Base-by-base conservation (phyloP, 2,329 filamentous ascomycete species). In the Emmonsiellopsis sp. region DNA sequence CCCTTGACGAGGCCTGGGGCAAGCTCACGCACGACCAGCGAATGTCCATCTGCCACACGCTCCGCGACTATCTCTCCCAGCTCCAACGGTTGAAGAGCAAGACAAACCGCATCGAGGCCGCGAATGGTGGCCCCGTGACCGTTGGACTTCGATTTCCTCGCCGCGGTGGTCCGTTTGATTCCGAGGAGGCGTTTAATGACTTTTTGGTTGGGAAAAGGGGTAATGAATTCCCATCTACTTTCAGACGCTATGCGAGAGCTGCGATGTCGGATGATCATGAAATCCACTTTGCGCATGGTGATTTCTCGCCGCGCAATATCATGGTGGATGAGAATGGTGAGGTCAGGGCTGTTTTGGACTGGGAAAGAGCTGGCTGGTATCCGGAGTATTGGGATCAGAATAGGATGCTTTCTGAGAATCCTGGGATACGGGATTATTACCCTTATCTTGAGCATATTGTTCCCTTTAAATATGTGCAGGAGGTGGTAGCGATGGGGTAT, bases 341-440 rank as follows among this genome's bases (percentile, higher is more conserved):
- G 27, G 56, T 60, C 10, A 57, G 52, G 6, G 59, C 54, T 10
- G 48, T 60, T 36, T 27, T 60, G n/a, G 58, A 61, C 44, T 61
- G 56, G 58, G 59, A 60, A 43, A 54, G 53, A 43, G 51, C 56
- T 11, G 59, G 58, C 27, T 57, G 57, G 59, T 58, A 57, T 34
- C 52, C 58, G 4, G 21, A 27, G 21, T 27, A 27, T 27, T 27
- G 21, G 21, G 21, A 27, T 5, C 21, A 27, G 49, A 55, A 33
- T 55, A 55, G 21, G 21, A 27, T 27, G 5, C 21, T 27, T 27
- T 27, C 21, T 27, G 21, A 27, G 1, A 27, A 27, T 27, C 21
- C 21, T 3, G 21, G 21, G 21, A 27, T 27, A 3, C 3, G 21
- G 21, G 21, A 27, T 27, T 27, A 27, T 27, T 27, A 27, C 21